Evolutionary conservation across 2,329 filamentous ascomycete genomes (phyloP).

Genomic region (Tolypocladium tundrense): DNA sequence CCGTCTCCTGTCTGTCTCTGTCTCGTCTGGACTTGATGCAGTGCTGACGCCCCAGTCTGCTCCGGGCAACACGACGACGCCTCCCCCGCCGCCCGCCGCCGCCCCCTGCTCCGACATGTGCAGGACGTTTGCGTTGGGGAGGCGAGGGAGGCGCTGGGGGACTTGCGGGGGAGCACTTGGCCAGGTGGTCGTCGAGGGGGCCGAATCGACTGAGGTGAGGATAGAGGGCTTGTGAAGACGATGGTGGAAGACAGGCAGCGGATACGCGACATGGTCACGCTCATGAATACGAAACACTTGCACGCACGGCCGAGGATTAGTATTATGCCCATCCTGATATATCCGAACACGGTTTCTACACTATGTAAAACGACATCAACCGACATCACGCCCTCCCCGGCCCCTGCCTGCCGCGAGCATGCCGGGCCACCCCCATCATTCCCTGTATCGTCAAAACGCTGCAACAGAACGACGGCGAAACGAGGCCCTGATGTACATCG

Average conservation of each 20-base stretch:
- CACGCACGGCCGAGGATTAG: not conserved
- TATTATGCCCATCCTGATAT: not conserved
- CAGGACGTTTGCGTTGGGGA: slow-evolving; percentile 27
- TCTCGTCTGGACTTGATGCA: no score
- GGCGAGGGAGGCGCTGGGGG: slow-evolving; percentile 22
- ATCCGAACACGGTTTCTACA: not conserved
- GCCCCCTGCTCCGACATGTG: not conserved
- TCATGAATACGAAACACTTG: no score
- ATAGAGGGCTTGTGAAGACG: no score
- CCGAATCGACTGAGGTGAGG: not conserved
- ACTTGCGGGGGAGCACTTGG: slow-evolving; percentile 47
- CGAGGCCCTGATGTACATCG: not conserved
- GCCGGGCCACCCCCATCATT: not conserved
- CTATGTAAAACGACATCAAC: not conserved
- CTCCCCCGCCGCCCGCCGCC: not conserved
- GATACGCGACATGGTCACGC: no score
- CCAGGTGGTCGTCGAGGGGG: slow-evolving; percentile 40
- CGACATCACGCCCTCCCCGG: not conserved
- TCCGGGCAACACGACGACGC: not conserved
- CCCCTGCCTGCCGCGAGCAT: not conserved
- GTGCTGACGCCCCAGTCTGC: not conserved
- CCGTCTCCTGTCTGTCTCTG: no score
- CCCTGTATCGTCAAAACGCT: not conserved
- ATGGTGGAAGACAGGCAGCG: no score
- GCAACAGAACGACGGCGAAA: not conserved